These are phyloP conservation scores for Fusarium incarnatum DNA, from an alignment of 2,329 filamentous ascomycete species.

Conservation along the genomic window DNA sequence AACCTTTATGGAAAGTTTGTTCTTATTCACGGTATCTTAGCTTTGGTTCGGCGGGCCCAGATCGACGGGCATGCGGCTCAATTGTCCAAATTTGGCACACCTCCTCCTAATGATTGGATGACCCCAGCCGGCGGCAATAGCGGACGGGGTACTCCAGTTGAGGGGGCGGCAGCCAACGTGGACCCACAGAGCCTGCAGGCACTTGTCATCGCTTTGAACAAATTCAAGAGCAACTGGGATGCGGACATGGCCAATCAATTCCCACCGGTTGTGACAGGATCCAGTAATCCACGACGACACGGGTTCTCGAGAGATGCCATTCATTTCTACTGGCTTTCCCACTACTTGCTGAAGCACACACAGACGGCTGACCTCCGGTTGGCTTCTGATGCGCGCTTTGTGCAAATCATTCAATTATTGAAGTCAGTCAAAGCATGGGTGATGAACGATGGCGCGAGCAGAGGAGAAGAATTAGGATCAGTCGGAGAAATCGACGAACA, in stretches of 20 bases:
- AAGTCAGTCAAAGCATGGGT: slow-evolving; percentile 72
- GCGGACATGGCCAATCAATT: slow-evolving; percentile 76
- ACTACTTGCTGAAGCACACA: slow-evolving; percentile 71
- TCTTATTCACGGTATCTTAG: slow-evolving; percentile 75
- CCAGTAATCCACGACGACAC: slow-evolving; percentile 66
- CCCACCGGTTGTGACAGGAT: slow-evolving; percentile 59
- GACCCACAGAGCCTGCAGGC: slow-evolving; percentile 61
- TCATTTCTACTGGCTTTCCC: slow-evolving; percentile 79
- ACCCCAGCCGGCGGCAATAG: slow-evolving; percentile 56
- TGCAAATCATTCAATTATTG: slow-evolving; percentile 69
- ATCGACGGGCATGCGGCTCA: slow-evolving; percentile 54
- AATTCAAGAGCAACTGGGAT: slow-evolving; percentile 80
- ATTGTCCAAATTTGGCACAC: slow-evolving; percentile 61
- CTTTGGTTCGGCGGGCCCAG: slow-evolving; percentile 65
- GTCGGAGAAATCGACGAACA: slow-evolving; percentile 75
- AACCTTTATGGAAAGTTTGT: slow-evolving; percentile 82
- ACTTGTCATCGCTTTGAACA: slow-evolving; percentile 70
- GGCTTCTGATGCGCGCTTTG: slow-evolving; percentile 69
- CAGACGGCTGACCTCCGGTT: slow-evolving; percentile 64
- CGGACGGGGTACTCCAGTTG: slow-evolving; percentile 60
- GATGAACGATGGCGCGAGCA: slow-evolving; percentile 70
- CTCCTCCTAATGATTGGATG: slow-evolving; percentile 70
- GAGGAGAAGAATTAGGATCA: slow-evolving; percentile 75
- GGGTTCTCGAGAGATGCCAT: slow-evolving; percentile 79
- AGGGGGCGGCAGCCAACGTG: slow-evolving; percentile 52